Evolutionary conservation across 345 rosid genomes (phyloP).

Genomic region (Eutrema yunnanense): DNA sequence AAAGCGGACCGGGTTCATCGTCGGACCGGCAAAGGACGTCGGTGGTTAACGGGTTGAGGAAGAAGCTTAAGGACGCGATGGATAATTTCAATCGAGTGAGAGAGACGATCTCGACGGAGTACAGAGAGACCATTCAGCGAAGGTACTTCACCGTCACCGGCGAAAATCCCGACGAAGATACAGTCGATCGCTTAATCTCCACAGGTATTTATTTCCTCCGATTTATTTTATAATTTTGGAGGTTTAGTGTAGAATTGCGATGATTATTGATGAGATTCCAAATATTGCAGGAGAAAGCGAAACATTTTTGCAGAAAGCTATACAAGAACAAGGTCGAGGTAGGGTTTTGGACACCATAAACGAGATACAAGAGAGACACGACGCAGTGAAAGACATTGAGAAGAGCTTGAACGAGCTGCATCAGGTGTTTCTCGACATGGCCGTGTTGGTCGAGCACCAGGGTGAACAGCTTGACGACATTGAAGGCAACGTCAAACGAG

Average conservation of each 20-base stretch:
- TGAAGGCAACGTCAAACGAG: constrained; percentile 57
- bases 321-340: constrained; percentile 89
- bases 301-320: constrained; percentile 77
- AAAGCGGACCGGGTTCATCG: constrained; percentile 81
- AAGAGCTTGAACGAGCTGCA: constrained; percentile 74
- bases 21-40: constrained; percentile 79
- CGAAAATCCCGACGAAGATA: constrained; percentile 76
- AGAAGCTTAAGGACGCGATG: constrained; percentile 85
- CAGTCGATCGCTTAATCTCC: constrained; percentile 73
- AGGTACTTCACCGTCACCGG: constrained; percentile 91
- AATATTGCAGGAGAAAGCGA: constrained; percentile 69
- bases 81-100: constrained; percentile 62
- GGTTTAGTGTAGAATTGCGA: neutral
- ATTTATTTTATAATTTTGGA: neutral
- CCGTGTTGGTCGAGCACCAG: constrained; percentile 58
- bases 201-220: constrained; percentile 45
- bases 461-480: constrained; percentile 71
- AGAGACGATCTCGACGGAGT: constrained; percentile 65
- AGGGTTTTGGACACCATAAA: constrained; percentile 60
- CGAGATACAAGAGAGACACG: constrained; percentile 85
- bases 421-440: constrained; percentile 84
- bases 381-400: constrained; percentile 78
- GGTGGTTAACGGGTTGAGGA: constrained; percentile 81
- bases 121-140: constrained; percentile 78
- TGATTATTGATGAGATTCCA: neutral